Percentiles rank a stretch among this genome's conserved stretches.
Evolutionary conservation across 2,329 filamentous ascomycete genomes (phyloP).

Genomic region (Stagonosporopsis vannaccii): DNA sequence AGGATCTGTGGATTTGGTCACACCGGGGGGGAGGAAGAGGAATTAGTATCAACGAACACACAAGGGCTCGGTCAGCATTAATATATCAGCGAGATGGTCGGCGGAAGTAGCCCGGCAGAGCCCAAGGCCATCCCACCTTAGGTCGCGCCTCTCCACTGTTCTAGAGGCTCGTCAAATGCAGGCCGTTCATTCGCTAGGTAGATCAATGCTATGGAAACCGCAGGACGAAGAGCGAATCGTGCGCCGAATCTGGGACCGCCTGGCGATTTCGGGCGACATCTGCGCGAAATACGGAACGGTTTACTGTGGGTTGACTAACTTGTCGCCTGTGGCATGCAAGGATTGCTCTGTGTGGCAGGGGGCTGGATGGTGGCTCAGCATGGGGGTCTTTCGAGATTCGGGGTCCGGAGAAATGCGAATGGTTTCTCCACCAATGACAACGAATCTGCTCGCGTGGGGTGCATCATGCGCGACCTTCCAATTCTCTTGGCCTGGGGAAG

Average conservation of each 20-base stretch:
- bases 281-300: constrained; percentile 45
- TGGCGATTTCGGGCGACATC: constrained; percentile 38
- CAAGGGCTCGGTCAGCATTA: constrained; percentile 47
- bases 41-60: constrained; percentile 20
- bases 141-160: constrained; percentile 31
- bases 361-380: constrained; percentile 35
- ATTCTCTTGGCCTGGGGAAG: constrained; percentile 45
- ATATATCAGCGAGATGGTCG: constrained; percentile 48
- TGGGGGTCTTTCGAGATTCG: constrained; percentile 19
- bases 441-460: constrained; percentile 35
- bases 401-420: constrained; percentile 19
- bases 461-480: constrained; percentile 21
- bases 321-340: constrained; percentile 30
- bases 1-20: constrained; percentile 13
- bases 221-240: constrained; percentile 32
- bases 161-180: constrained; percentile 28
- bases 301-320: constrained; percentile 48
- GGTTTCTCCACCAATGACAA: constrained; percentile 43
- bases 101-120: constrained; percentile 42
- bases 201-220: constrained; percentile 22
- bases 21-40: constrained; percentile 22
- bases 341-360: constrained; percentile 31
- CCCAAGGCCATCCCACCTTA: constrained; percentile 43
- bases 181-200: constrained; percentile 38
- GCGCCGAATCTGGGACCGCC: constrained; percentile 36